Evolutionary conservation across 1,284 basidiomycete genomes (phyloP), one percentile per base, ranked within the genome.

Genomic region (Sporisorium exsertum): DNA sequence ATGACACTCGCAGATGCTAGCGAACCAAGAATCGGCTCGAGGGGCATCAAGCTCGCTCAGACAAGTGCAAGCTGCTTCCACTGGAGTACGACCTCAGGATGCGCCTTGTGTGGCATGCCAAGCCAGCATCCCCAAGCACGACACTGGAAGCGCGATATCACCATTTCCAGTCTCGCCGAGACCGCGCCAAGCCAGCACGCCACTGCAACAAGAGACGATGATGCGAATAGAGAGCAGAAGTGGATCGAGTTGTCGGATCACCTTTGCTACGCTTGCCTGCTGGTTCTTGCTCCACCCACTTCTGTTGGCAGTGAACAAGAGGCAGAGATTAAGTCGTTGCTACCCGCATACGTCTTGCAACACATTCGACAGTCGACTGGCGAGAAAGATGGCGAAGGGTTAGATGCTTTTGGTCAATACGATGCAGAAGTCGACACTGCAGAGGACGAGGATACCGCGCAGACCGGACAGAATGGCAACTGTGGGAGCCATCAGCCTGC

Each of bases 101-200:
- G 83, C 62, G 79, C 82, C 10, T 58, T 84, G 35, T 84, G 83
- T 53, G 53, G 60, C 5, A 70, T 77, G 61, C 83, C 83, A 2
- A 65, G 65, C 15, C 71, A 78, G 27, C 49, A 55, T 42, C 60
- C 66, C 4, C 61, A 65, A 13, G 80, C 81, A 3, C 63, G 76
- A 7, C 60, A 64, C 16, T 84, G 83, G 82, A 81, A 78, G 63
- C 57, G 70, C n/a, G 51, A 77, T 43, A 80, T 77, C 40, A 79
- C 77, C 18, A 80, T 83, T 15, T 64, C 63, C n/a, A 53, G 61
- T 22, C 59, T 67, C 16, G 35, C 42, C n/a, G 60, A 73, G 33
- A 63, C 61, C 10, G 64, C 57, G 15, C 61, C 64, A 2, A 29
- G n/a, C 18, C 20, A 46, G 26, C 55, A 53, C 3, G 5, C 9